Base-by-base conservation (phyloP, 1,284 basidiomycete genomes). In the Schizophyllum amplum region DNA sequence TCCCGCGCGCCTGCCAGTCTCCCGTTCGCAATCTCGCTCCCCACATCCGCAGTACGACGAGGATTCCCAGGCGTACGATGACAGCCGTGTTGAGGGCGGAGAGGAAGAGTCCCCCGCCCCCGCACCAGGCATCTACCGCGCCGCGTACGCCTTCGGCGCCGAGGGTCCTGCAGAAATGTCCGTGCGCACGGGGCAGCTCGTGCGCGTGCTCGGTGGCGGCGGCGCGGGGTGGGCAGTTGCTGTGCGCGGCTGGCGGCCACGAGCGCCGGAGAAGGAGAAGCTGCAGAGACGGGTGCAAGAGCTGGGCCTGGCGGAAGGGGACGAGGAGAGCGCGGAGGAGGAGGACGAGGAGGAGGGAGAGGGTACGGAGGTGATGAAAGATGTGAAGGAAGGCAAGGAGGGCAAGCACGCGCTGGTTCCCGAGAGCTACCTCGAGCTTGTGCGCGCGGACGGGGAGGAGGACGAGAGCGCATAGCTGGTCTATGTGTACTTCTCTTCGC, bases 351-450 rank as follows among this genome's bases (percentile, higher is more conserved):
- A n/a, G 47, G 52, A 53, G 52, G 3, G 48, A 13, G 56, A 53
- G 5, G 24, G n/a, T 20, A 4, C n/a, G 46, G 52, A 24, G 24
- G 53, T 55, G n/a, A 24, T 53, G 26, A 53, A 57, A 24, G 55
- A 54, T 11, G 53, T 57, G 15, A 59, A 59, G 52, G 58, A 59
- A 47, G 56, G 56, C 23, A 42, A 52, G 15, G 52, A 57, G 20
- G 57, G 48, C 24, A 20, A 50, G 24, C 48, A 50, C 24, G 48
- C 48, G 20, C 48, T 50, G 15, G 48, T 50, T 11, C 48, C 48
- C 24, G 48, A 50, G 24, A 50, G 48, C 48, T 50, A 50, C 24
- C 48, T 50, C 48, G 48, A 50, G 48, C 48, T 50, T 20, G 48
- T 50, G 15, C 24, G 21, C 21, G 48, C 24, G 15, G 48, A 50